Evolutionary conservation across 768 basidiomycete species (phyloP).

Genomic region (Boletales sp.): DNA sequence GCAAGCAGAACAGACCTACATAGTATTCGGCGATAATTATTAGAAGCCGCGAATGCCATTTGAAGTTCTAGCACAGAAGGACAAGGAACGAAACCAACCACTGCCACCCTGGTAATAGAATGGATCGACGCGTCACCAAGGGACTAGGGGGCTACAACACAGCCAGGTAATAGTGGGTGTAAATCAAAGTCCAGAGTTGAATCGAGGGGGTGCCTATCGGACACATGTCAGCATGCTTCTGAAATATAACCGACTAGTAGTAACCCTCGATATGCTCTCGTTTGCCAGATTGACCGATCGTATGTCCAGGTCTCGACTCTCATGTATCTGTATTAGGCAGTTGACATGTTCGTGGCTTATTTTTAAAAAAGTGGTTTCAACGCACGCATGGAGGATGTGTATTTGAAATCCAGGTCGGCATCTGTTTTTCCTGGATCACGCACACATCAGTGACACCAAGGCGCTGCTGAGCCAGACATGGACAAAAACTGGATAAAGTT

Average conservation of each 20-base stretch:
- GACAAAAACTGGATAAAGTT: not conserved
- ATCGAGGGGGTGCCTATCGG: constrained; percentile 1
- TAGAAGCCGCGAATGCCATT: not conserved
- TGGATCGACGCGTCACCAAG: not conserved
- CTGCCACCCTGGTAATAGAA: not conserved
- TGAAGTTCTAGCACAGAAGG: not conserved
- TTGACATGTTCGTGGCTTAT: not conserved
- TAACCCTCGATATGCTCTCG: constrained; percentile 8
- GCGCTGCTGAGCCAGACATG: too few species aligned
- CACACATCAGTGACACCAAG: too few species aligned
- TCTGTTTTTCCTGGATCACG: too few species aligned
- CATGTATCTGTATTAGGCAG: not conserved
- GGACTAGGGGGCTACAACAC: too few species aligned
- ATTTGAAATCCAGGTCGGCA: constrained; percentile 16
- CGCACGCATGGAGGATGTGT: too few species aligned
- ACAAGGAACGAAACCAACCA: not conserved
- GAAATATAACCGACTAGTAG: constrained; percentile 1
- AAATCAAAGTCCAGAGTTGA: constrained; percentile 4
- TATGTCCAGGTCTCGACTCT: constrained; percentile 3
- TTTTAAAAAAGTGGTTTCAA: too few species aligned
- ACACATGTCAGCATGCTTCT: not conserved
- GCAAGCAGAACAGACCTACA: too few species aligned
- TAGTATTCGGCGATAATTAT: not conserved
- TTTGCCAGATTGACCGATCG: constrained; percentile 10
- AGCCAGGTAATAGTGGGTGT: not conserved